Base-by-base conservation (phyloP, 805 yeast genomes). In the Gaillardinia entomophila region DNA sequence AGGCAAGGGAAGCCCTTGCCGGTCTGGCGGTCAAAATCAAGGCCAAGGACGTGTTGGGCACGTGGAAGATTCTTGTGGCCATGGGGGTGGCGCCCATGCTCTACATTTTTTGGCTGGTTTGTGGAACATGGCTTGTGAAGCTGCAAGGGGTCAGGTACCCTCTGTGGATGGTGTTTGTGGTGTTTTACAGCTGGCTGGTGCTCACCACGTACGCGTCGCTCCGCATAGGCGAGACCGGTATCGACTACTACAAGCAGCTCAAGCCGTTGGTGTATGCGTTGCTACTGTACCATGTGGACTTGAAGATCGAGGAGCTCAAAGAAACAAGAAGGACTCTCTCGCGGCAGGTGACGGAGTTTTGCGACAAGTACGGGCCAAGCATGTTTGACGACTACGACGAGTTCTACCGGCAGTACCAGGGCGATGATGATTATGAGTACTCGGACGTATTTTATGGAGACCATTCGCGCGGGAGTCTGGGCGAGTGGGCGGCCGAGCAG, bases 31-130 rank as follows among this genome's bases (percentile, higher is more conserved):
- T 92, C 15, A 92, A 92, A 55, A 80, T 92, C 38, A 79, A 79
- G 50, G 98, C 95, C 12, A 82, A 79, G 36, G 98, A 92, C 57
- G 97, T 92, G 16, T 75, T 92, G 38, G 97, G 97, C 2, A 89
- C 97, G 1, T 92, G 98, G 98, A 92, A 92, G 58, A 81, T 92
- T 29, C 66, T 92, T 41, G 87, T 90, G 25, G 79, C 89, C 22
- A 73, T 92, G 74, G 94, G 90, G 4, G 62, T 86, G 33, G 94
- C 97, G 0, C 98, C 98, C 2, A 55, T 86, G 26, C 63, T 92
- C 18, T 92, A 90, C 64, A 75, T 79, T 24, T 66, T 83, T 36
- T 92, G 22, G 22, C 22, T 19, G 22, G 10, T 19, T 6, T 19
- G 22, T 19, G 22, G 22, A 19, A 39, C 42, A 1, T 16, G 49